Percentiles rank a stretch among this genome's conserved stretches.
Conservation (phyloP, 257 asterid species). For the Cruciata laevipes region DNA sequence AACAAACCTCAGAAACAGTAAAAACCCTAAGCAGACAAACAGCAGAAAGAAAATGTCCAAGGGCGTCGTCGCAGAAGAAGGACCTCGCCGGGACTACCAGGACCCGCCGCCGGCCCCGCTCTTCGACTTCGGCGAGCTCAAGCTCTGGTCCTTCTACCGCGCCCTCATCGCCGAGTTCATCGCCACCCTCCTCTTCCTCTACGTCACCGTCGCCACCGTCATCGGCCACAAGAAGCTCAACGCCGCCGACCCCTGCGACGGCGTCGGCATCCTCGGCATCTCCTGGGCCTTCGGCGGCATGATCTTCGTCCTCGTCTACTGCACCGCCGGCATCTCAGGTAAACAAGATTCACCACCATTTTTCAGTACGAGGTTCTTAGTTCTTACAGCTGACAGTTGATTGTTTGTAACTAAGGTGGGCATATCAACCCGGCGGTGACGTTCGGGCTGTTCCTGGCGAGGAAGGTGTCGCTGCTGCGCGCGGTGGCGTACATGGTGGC, state of each 20-base stretch:
- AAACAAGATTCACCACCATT: neutral
- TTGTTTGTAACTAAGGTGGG: conserved; percentile 35
- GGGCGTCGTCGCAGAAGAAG: conserved; percentile 57
- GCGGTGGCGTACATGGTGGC: conserved; percentile 71
- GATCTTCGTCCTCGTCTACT: conserved; percentile 80
- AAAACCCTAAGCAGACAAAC: neutral
- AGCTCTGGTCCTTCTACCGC: conserved; percentile 70
- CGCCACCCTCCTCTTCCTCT: conserved; percentile 74
- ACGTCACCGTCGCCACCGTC: conserved; percentile 66
- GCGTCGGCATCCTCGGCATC: conserved; percentile 77
- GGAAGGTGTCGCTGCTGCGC: conserved; percentile 78
- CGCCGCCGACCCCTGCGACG: conserved; percentile 62
- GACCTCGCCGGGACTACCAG: conserved; percentile 56
- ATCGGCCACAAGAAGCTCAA: conserved; percentile 62
- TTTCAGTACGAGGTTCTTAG: too few relatives aligned
- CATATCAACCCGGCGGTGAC: conserved; percentile 90
- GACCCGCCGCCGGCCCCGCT: conserved; percentile 89
- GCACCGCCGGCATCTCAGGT: conserved; percentile 95
- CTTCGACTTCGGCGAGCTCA: conserved; percentile 49
- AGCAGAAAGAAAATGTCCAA: conserved; percentile 40
- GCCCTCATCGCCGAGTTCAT: conserved; percentile 73
- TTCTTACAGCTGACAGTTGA: neutral
- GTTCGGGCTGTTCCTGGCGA: conserved; percentile 68
- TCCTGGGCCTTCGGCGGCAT: conserved; percentile 92
- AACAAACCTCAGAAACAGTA: neutral